Evolutionary conservation across 371 early-diverging fungal species (phyloP).

Genomic region (Rhizopus delemar): DNA sequence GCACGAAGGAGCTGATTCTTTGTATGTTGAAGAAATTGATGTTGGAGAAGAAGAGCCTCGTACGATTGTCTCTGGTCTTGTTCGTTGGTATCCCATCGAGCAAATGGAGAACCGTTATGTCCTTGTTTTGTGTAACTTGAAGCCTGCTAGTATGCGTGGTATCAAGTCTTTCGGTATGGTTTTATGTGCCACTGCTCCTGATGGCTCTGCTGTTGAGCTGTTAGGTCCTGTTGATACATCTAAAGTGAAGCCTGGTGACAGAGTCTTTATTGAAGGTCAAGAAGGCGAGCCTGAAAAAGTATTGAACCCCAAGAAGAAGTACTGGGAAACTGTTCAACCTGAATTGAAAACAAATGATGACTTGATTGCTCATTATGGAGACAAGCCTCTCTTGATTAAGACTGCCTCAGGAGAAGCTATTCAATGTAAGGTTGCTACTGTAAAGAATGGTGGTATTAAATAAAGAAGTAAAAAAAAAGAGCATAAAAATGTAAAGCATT

Average conservation of each 20-base stretch:
- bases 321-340: conserved; percentile 95
- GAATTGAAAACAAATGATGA: conserved; percentile 84
- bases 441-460: conserved; percentile 75
- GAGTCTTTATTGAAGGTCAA: conserved; percentile 87
- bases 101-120: conserved; percentile 72
- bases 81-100: conserved; percentile 86
- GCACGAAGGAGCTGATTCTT: conserved; percentile 91
- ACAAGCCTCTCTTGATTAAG: conserved; percentile 63
- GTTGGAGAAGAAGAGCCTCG: conserved; percentile 84
- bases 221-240: conserved; percentile 84
- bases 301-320: conserved; percentile 97
- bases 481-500: no score
- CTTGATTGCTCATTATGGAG: conserved; percentile 69
- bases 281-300: conserved; percentile 86
- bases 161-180: conserved; percentile 96
- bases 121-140: conserved; percentile 73
- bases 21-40: conserved; percentile 95
- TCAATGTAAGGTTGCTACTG: conserved; percentile 59
- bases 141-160: conserved; percentile 95
- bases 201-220: conserved; percentile 88
- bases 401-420: conserved; percentile 62
- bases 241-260: conserved; percentile 83
- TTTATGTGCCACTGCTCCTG: conserved; percentile 83
- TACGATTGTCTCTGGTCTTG: conserved; percentile 91
- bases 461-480: conserved; percentile 34